Evolutionary conservation across 192 early-diverging fungal genomes (phyloP).

Genomic region (Oehlia diaphana): DNA sequence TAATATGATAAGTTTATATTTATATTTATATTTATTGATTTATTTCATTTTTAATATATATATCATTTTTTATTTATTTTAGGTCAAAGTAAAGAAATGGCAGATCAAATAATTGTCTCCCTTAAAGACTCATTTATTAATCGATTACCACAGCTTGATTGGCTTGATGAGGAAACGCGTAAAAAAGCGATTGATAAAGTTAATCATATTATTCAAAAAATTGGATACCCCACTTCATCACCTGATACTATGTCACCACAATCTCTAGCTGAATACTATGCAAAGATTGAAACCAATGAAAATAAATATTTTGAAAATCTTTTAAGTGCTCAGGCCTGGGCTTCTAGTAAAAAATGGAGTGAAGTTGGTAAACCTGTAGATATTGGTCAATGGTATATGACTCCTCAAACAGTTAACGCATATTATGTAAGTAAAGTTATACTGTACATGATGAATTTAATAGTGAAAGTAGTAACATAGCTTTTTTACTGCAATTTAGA

Average conservation of each 20-base stretch:
- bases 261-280: constrained; percentile 52
- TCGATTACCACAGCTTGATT: constrained; percentile 45
- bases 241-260: constrained; percentile 51
- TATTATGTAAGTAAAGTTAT: constrained; percentile 41
- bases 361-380: constrained; percentile 45
- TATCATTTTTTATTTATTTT: constrained; percentile 21
- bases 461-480: neutral
- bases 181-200: constrained; percentile 59
- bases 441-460: neutral
- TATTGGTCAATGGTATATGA: constrained; percentile 55
- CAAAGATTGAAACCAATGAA: constrained; percentile 46
- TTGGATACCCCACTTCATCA: constrained; percentile 64
- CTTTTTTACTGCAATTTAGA: constrained; percentile 8
- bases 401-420: constrained; percentile 57
- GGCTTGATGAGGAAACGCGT: constrained; percentile 60
- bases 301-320: constrained; percentile 64
- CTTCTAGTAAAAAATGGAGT: constrained; percentile 18
- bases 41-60: neutral
- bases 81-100: constrained; percentile 51
- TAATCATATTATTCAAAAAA: constrained; percentile 54
- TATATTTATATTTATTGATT: neutral
- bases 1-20: neutral
- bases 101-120: constrained; percentile 47
- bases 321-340: constrained; percentile 48
- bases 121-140: constrained; percentile 46